Conservation (phyloP, 1,139 yeast genomes). For the Geotrichum fermentans region DNA sequence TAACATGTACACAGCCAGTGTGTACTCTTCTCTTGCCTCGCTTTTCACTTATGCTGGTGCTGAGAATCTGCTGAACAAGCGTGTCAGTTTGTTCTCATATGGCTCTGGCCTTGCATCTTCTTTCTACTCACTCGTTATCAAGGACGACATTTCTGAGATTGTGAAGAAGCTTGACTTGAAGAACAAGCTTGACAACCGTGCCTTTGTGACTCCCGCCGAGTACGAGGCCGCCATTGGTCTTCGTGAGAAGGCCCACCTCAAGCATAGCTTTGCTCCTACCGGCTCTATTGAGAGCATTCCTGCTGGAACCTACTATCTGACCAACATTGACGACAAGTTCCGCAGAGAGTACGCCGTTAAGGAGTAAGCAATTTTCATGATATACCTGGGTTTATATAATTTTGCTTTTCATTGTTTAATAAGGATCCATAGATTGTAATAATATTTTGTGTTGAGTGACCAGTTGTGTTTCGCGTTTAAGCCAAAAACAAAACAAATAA, state of each 20-base stretch:
- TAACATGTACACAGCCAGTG: slow-evolving; percentile 96
- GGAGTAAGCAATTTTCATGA: slow-evolving; percentile 36
- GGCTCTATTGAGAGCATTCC: slow-evolving; percentile 71
- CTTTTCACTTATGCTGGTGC: slow-evolving; percentile 69
- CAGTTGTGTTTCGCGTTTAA: too few species aligned
- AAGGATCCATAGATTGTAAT: neutral
- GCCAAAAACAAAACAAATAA: too few species aligned
- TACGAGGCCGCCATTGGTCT: slow-evolving; percentile 76
- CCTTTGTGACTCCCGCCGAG: slow-evolving; percentile 63
- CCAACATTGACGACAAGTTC: slow-evolving; percentile 79
- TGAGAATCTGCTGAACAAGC: slow-evolving; percentile 70
- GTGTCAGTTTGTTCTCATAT: slow-evolving; percentile 90
- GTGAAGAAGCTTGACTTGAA: slow-evolving; percentile 64
- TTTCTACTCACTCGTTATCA: slow-evolving; percentile 70
- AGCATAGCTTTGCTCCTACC: slow-evolving; percentile 70
- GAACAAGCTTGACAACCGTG: slow-evolving; percentile 64
- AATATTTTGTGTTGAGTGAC: too few species aligned
- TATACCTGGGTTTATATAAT: neutral
- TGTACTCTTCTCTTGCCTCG: slow-evolving; percentile 84
- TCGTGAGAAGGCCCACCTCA: slow-evolving; percentile 85
- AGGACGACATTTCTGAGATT: slow-evolving; percentile 74
- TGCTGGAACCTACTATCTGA: slow-evolving; percentile 78
- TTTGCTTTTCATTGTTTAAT: neutral
- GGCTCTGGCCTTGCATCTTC: slow-evolving; percentile 98
- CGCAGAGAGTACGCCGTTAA: slow-evolving; percentile 74